Conservation (phyloP, 768 basidiomycete species). For the Termitomyces sp. region DNA sequence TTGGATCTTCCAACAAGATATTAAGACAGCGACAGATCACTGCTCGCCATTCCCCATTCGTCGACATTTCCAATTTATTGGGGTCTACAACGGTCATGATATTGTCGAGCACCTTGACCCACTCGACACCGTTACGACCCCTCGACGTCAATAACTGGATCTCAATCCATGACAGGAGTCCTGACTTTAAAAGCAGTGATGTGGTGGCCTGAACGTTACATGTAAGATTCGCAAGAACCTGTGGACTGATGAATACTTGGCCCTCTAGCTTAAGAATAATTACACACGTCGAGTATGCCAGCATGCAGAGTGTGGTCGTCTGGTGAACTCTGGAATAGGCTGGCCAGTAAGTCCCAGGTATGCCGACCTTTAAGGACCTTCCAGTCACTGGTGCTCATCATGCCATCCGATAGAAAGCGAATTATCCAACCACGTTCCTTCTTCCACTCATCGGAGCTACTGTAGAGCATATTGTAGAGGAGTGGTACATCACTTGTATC, state of each 20-base stretch:
- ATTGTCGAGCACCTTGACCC: conserved; percentile 65
- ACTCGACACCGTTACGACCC: conserved; percentile 44
- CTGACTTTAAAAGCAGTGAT: conserved; percentile 66
- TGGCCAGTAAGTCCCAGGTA: conserved; percentile 85
- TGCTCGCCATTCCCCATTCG: conserved; percentile 56
- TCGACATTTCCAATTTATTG: conserved; percentile 47
- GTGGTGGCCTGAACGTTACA: conserved; percentile 62
- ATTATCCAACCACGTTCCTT: conserved; percentile 90
- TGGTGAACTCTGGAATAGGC: conserved; percentile 66
- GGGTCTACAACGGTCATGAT: conserved; percentile 45
- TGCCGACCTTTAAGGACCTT: conserved; percentile 71
- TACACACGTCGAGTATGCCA: conserved; percentile 62
- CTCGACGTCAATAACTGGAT: conserved; percentile 47
- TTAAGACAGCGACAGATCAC: conserved; percentile 48
- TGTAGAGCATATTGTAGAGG: conserved; percentile 86
- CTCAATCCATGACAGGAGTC: conserved; percentile 78
- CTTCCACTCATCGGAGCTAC: conserved; percentile 73
- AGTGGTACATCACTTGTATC: conserved; percentile 85
- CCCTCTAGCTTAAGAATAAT: neutral
- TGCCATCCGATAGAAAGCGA: conserved; percentile 75
- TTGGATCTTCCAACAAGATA: conserved; percentile 28
- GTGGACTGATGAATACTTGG: conserved; percentile 1
- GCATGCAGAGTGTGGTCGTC: conserved; percentile 47
- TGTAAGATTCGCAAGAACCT: conserved; percentile 76
- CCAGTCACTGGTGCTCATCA: conserved; percentile 77